Percentiles rank a stretch among this genome's conserved stretches.
Conservation (phyloP, 331 rosid species). For the Malus hybrid region DNA sequence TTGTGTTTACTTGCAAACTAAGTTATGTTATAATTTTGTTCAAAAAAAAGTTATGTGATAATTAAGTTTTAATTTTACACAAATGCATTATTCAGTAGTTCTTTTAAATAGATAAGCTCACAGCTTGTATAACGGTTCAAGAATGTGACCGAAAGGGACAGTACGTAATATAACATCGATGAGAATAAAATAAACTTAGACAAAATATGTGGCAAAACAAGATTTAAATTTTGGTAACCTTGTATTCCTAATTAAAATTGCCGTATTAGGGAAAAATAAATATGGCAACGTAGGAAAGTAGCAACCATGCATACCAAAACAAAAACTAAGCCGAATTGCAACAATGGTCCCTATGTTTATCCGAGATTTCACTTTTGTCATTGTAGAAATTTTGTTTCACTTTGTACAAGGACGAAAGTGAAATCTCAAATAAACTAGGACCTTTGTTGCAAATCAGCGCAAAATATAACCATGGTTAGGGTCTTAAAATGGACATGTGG, state of each 20-base stretch:
- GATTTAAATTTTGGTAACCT: not conserved
- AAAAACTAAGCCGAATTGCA: not conserved
- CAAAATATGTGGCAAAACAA: not conserved
- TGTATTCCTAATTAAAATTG: not conserved
- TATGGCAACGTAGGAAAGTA: not conserved
- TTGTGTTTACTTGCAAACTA: not conserved
- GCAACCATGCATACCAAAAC: not conserved
- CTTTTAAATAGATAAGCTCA: not conserved
- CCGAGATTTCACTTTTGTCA: not conserved
- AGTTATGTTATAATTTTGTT: too few relatives aligned
- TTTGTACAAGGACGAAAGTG: not conserved
- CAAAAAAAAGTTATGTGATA: too few relatives aligned
- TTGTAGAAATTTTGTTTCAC: not conserved
- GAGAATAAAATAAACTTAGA: not conserved
- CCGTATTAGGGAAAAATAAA: not conserved
- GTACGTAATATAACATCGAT: not conserved
- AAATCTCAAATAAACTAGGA: not conserved
- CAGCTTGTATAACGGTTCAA: not conserved
- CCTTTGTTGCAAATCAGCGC: not conserved
- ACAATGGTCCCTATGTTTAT: not conserved
- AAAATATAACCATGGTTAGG: not conserved
- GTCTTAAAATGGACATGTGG: not conserved
- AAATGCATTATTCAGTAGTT: too few relatives aligned
- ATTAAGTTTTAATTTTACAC: not conserved
- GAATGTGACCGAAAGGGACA: not conserved